These are phyloP conservation scores for Trametes meyenii DNA, from an alignment of 768 basidiomycete genomes.

Conservation along the genomic window DNA sequence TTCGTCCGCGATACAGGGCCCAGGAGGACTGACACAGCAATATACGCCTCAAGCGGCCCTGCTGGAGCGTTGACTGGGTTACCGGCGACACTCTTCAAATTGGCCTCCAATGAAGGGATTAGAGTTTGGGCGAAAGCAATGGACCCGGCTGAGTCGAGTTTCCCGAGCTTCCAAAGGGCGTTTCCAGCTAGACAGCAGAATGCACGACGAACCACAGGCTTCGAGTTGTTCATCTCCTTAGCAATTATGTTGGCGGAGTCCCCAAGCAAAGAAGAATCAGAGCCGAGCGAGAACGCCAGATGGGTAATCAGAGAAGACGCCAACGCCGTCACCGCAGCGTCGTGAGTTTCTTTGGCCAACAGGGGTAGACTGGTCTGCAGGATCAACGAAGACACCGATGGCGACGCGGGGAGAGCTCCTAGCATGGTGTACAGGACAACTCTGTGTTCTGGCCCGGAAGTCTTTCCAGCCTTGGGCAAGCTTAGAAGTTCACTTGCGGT, in stretches of 20 bases:
- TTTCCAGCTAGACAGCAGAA: constrained; percentile 66
- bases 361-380: constrained; percentile 47
- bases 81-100: constrained; percentile 63
- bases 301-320: constrained; percentile 60
- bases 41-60: constrained; percentile 84
- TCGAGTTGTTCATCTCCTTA: constrained; percentile 74
- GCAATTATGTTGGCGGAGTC: constrained; percentile 53
- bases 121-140: constrained; percentile 56
- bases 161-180: constrained; percentile 52
- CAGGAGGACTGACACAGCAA: constrained; percentile 69
- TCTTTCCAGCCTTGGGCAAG: constrained; percentile 84
- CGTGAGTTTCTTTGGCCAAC: constrained; percentile 78
- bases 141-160: constrained; percentile 45
- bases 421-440: constrained; percentile 82
- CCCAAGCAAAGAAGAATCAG: constrained; percentile 43
- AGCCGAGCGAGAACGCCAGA: constrained; percentile 54
- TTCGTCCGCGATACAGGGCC: constrained; percentile 57
- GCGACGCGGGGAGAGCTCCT: constrained; percentile 50
- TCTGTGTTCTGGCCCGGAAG: constrained; percentile 85
- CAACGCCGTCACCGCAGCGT: constrained; percentile 59
- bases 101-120: constrained; percentile 65
- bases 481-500: constrained; percentile 67
- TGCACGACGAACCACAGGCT: constrained; percentile 62
- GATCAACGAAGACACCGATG: constrained; percentile 49
- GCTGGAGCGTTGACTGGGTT: constrained; percentile 61